A percentile compares a stretch with the other conserved stretches of the same genome.
phyloP scores from a whole-genome alignment of 495 filamentous ascomycete species.

The Gamarada debralockiae region DNA sequence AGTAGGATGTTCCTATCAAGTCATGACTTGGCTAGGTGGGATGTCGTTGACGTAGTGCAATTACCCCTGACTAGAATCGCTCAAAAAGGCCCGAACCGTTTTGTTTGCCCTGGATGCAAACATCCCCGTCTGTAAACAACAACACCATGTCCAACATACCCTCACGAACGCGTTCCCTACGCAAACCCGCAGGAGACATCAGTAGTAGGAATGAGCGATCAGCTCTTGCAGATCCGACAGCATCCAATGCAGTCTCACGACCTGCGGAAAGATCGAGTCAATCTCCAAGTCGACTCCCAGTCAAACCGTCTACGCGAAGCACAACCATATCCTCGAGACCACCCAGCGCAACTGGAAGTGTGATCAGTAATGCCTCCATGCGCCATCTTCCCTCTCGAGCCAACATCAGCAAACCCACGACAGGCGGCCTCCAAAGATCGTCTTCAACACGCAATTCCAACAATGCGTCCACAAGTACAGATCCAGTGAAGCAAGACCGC shows the following conservation, averaged over 20 bases:
- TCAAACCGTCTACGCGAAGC: slow-evolving; percentile 32
- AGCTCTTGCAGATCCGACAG: not conserved
- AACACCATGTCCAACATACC: slow-evolving; percentile 23
- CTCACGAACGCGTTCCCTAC: slow-evolving; percentile 40
- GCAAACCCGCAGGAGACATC: slow-evolving; percentile 28
- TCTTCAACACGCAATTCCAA: slow-evolving; percentile 13
- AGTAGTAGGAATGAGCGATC: slow-evolving; percentile 2
- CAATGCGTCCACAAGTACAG: slow-evolving; percentile 5
- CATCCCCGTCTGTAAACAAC: not conserved
- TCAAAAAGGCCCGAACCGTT: no score
- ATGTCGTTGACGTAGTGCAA: no score
- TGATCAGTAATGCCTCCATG: slow-evolving; percentile 15
- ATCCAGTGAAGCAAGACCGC: slow-evolving; percentile 21
- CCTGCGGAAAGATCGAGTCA: slow-evolving; percentile 13
- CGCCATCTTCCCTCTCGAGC: slow-evolving; percentile 15
- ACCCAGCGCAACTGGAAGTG: slow-evolving; percentile 14
- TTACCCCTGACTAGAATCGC: no score
- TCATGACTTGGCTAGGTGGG: no score
- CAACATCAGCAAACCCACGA: slow-evolving; percentile 14
- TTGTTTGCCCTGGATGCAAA: no score
- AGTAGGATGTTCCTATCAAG: no score
- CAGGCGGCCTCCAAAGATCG: slow-evolving; percentile 11
- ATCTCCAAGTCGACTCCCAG: slow-evolving; percentile 46
- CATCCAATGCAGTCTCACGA: not conserved
- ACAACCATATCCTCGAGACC: slow-evolving; percentile 10